These are phyloP conservation scores for Mycena leptocephala DNA, from an alignment of 768 basidiomycete species.

Conservation along the genomic window DNA sequence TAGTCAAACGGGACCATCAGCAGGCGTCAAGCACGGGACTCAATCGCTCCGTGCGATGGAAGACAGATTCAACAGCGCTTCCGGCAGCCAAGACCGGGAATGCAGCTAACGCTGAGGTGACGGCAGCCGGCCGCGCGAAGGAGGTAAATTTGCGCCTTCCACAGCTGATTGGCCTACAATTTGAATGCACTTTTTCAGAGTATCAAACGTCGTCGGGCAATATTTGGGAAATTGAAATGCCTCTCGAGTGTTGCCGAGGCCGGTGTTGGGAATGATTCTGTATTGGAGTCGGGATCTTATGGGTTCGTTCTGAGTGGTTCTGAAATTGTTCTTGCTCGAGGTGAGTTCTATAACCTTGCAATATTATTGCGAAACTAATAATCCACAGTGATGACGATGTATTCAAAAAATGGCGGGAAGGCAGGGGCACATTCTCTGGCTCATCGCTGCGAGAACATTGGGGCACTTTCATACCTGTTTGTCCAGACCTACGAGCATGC, in stretches of 20 bases:
- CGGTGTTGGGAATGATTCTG: not conserved
- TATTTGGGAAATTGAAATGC: constrained; percentile 9
- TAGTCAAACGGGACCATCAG: no score
- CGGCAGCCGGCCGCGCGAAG: not conserved
- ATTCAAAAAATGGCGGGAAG: not conserved
- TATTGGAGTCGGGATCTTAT: not conserved
- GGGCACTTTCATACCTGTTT: no score
- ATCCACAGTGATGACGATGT: constrained; percentile 8
- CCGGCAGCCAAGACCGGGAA: not conserved
- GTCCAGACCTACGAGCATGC: no score
- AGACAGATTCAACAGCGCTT: not conserved
- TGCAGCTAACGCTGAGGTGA: not conserved
- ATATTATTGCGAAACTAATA: not conserved
- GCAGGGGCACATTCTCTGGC: no score
- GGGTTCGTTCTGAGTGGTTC: not conserved
- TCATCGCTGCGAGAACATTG: no score
- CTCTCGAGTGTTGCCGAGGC: not conserved
- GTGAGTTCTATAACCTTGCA: not conserved
- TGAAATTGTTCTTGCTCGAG: not conserved
- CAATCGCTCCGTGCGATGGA: no score
- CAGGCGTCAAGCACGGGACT: no score
- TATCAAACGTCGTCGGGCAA: not conserved
- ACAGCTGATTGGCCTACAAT: no score
- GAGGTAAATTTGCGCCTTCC: no score
- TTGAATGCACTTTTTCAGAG: no score